phyloP scores from a whole-genome alignment of 768 basidiomycete species.

The Lactarius akahatsu region DNA sequence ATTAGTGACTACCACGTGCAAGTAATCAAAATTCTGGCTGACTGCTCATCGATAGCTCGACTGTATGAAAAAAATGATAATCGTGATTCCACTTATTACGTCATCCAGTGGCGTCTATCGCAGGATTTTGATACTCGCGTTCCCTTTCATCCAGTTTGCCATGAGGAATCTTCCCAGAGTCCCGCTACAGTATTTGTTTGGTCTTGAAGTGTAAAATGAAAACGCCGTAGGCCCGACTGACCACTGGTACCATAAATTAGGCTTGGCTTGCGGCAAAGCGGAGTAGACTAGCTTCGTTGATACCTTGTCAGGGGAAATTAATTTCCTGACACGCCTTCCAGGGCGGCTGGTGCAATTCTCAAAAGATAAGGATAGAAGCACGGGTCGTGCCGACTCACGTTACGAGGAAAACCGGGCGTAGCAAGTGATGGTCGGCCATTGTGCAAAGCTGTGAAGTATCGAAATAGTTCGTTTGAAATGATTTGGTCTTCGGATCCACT shows the following conservation, averaged over 20 bases:
- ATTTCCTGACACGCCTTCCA: neutral
- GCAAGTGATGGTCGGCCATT: too few relatives aligned
- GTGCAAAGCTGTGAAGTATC: neutral
- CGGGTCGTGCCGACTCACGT: neutral
- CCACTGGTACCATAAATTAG: too few relatives aligned
- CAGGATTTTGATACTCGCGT: too few relatives aligned
- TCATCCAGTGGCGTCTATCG: neutral
- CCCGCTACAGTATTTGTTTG: too few relatives aligned
- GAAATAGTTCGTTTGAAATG: neutral
- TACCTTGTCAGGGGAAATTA: too few relatives aligned
- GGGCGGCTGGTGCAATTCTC: neutral
- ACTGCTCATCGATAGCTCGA: neutral
- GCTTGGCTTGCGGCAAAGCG: too few relatives aligned
- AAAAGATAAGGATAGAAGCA: neutral
- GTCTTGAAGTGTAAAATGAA: too few relatives aligned
- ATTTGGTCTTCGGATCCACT: neutral
- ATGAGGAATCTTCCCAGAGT: too few relatives aligned
- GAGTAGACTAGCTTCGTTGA: too few relatives aligned
- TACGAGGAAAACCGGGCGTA: neutral
- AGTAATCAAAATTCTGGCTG: neutral
- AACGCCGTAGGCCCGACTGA: too few relatives aligned
- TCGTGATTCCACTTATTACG: neutral
- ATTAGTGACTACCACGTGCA: neutral
- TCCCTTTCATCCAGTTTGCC: too few relatives aligned
- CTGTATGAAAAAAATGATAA: too few relatives aligned